Evolutionary conservation across 768 basidiomycete genomes (phyloP).

Genomic region (Mycena leptocephala): DNA sequence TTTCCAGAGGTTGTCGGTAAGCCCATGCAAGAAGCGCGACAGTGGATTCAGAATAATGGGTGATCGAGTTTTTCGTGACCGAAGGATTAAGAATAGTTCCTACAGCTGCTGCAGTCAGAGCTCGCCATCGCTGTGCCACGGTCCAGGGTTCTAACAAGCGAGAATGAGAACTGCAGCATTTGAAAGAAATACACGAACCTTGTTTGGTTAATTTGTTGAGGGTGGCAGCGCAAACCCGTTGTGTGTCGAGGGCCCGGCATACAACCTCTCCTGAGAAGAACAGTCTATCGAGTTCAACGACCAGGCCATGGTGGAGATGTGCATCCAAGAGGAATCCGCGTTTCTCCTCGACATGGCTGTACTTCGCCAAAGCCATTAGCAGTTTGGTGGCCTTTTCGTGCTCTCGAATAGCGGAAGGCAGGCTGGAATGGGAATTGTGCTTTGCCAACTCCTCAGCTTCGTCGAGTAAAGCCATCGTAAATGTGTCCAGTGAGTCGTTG

Average conservation of each 20-base stretch:
- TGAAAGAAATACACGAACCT: background rate
- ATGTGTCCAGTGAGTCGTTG: slow-evolving; percentile 31
- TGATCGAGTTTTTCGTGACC: background rate
- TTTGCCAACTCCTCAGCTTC: slow-evolving; percentile 10
- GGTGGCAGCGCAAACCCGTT: background rate
- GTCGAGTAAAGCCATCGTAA: slow-evolving; percentile 25
- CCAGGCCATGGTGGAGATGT: slow-evolving; percentile 18
- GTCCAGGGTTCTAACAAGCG: slow-evolving; percentile 33
- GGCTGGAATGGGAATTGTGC: background rate
- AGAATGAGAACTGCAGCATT: background rate
- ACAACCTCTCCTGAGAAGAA: slow-evolving; percentile 28
- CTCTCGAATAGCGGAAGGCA: background rate
- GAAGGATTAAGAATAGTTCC: background rate
- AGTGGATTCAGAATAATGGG: background rate
- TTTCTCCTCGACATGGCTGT: slow-evolving; percentile 22
- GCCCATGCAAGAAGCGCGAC: slow-evolving; percentile 17
- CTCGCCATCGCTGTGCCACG: slow-evolving; percentile 34
- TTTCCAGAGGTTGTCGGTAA: slow-evolving; percentile 19
- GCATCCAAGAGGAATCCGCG: slow-evolving; percentile 40
- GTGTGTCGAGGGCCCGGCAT: background rate
- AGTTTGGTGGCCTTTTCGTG: background rate
- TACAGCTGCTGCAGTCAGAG: slow-evolving; percentile 20
- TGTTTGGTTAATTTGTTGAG: slow-evolving; percentile 22
- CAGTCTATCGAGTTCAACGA: slow-evolving; percentile 10
- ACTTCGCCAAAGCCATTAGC: background rate